A percentile compares a stretch with the other conserved stretches of the same genome.
Conservation (phyloP, 192 early-diverging fungal species). For the Fimicolochytrium jonesii region DNA sequence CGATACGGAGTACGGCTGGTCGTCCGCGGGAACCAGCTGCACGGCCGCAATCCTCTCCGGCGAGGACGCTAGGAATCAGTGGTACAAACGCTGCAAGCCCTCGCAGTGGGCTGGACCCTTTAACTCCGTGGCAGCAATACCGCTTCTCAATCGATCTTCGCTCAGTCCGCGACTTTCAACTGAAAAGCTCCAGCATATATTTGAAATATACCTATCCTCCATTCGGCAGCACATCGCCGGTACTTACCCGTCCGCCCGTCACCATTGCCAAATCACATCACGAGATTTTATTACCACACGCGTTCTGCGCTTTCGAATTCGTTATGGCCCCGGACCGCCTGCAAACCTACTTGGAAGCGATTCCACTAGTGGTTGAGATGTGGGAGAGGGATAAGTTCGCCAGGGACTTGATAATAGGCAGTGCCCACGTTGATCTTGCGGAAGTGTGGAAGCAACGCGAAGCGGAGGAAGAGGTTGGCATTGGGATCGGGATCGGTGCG, state of each 20-base stretch:
- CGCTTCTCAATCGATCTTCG: constrained; percentile 53
- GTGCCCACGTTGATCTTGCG: constrained; percentile 30
- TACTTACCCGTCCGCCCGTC: constrained; percentile 40
- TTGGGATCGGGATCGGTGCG: neutral
- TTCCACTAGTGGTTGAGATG: constrained; percentile 45
- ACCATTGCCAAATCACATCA: constrained; percentile 1
- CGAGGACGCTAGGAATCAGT: no score
- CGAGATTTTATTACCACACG: constrained; percentile 36
- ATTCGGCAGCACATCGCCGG: constrained; percentile 43
- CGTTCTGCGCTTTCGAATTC: constrained; percentile 53
- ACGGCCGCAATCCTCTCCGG: no score
- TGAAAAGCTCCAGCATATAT: constrained; percentile 22
- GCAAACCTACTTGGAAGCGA: constrained; percentile 40
- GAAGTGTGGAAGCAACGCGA: constrained; percentile 9
- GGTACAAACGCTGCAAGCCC: no score
- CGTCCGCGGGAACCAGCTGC: no score
- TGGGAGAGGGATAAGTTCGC: constrained; percentile 32
- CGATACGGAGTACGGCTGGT: no score
- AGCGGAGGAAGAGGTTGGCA: neutral
- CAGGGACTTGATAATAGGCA: constrained; percentile 35
- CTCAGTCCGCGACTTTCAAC: constrained; percentile 27
- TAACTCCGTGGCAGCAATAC: constrained; percentile 44
- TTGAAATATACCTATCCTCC: constrained; percentile 45
- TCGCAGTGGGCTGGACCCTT: no score
- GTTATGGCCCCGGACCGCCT: constrained; percentile 42